A percentile compares a stretch with the other conserved stretches of the same genome.
Conservation (phyloP, 2,329 filamentous ascomycete species). For the Epichloe baconii region DNA sequence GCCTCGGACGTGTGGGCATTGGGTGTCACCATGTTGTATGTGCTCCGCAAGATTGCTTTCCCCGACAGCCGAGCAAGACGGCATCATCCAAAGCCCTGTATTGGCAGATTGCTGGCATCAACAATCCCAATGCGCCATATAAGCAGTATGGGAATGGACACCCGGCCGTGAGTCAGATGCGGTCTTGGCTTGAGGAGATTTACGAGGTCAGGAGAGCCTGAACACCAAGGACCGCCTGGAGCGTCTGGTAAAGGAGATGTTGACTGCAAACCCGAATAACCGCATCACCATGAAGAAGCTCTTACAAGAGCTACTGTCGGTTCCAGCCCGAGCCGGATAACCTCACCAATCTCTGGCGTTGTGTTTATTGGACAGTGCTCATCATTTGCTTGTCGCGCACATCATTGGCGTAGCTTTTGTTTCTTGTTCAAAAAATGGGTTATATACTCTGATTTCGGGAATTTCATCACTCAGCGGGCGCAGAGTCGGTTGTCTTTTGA, state of each 20-base stretch:
- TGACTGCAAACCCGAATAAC: constrained; percentile 35
- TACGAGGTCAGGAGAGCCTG: constrained; percentile 33
- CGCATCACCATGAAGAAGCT: constrained; percentile 42
- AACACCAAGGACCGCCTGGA: constrained; percentile 36
- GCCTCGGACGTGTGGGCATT: constrained; percentile 47
- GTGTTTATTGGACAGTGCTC: neutral
- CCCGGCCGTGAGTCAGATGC: constrained; percentile 38
- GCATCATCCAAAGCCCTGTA: constrained; percentile 38
- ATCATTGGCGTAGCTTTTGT: neutral
- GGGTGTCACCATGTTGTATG: constrained; percentile 48
- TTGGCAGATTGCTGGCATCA: constrained; percentile 45
- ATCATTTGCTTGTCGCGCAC: neutral
- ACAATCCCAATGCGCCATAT: constrained; percentile 23
- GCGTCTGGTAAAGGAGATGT: constrained; percentile 39
- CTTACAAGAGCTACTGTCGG: constrained; percentile 28
- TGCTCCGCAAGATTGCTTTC: constrained; percentile 40
- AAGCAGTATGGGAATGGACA: constrained; percentile 25
- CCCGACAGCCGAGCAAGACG: constrained; percentile 37
- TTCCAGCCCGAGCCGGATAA: constrained; percentile 8
- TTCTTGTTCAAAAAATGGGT: neutral
- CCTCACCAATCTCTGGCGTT: neutral
- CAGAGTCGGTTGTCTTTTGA: neutral
- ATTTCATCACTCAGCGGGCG: too few relatives aligned
- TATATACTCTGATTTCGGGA: too few relatives aligned
- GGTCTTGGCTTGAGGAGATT: constrained; percentile 41